Base-by-base conservation (phyloP, 2,329 filamentous ascomycete genomes). In the Calonectria honghensis region DNA sequence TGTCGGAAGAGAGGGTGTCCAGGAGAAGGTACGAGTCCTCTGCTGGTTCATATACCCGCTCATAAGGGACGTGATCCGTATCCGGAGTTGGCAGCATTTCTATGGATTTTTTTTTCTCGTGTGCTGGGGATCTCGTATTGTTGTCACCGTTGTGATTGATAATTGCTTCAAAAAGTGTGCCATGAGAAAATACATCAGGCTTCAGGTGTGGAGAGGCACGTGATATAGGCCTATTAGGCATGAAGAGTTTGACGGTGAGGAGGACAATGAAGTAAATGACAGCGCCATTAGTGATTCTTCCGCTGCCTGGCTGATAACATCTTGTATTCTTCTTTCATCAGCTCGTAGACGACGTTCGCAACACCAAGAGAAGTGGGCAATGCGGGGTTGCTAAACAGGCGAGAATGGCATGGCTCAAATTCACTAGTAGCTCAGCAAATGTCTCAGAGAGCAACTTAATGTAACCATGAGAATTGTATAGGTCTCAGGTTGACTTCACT, bases 21-120 rank as follows among this genome's bases (percentile, higher is more conserved):
- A 99, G 91, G 64, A 99, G 91, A 57, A 99, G 91, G 83, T 95
- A 99, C 6, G 96, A 98, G 87, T 99, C 97, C 86, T 99, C 97
- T 14, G 96, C 94, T 45, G 97, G 97, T 83, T 98, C 96, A 86
- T 99, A 99, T 79, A 98, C 93, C 70, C 94, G 92, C 84, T 95
- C 91, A 86, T 96, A 98, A 70, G 94, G 91, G 74, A 98, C 95
- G 86, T 99, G 97, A 29, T 94, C 94, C 3, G 97, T 99, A 73
- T 95, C 95, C 18, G 97, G 97, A 1, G 97, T 99, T 13, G 96
- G 96, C 35, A 99, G 91, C 96, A 98, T 98, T 37, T 48, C 37
- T 35, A 13, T 48, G 39, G 2, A 20, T 32, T 18, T 31, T 52
- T n/a, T 27, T 41, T 32, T 29, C 24, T 5, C 3, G n/a, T 45